Base-by-base conservation (phyloP, 2,329 filamentous ascomycete species). In the Diatrype stigma region DNA sequence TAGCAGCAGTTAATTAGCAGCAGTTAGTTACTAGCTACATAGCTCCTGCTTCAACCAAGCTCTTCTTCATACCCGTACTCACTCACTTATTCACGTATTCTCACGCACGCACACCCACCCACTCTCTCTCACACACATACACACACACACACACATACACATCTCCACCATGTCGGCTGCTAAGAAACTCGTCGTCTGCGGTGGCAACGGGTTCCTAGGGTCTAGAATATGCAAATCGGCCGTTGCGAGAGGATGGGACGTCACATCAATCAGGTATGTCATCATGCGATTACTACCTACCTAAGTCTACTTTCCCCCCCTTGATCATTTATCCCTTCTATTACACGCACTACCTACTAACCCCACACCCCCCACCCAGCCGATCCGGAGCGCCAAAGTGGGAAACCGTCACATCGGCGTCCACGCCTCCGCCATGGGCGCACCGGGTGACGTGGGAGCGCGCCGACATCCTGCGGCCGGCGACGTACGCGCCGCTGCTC, bases 171-270 rank as follows among this genome's bases (percentile, higher is more conserved):
- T 83, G 70, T 73, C 78, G 57, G 78, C 79, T 46, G 76, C 83
- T 51, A 96, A 91, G 73, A 87, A 84, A 71, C 77, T 99, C 42
- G 85, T 97, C 40, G 91, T 99, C 49, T 95, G 89, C 59, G 94
- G 94, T 60, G 93, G 93, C 53, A 96, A 90, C 70, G 93, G 94
- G 32, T 99, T 97, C 67, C 73, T 99, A 23, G 90, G 90, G 71
- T 80, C 78, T 22, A 82, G 93, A 50, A 96, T 99, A 73, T 97
- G 94, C 76, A 94, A 90, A 75, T 86, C 89, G 49, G 94, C 90
- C 42, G 85, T 90, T 47, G 81, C 85, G 44, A 80, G 91, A 66
- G 90, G 91, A 50, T 97, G 93, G 93, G 82, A 91, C 51, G 93
- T 97, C 45, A 93, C 85, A 21, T 96, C 92, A 6, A 85, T 99